Evolutionary conservation across 1,284 basidiomycete genomes (phyloP).

Genomic region (Porodaedalea pini): DNA sequence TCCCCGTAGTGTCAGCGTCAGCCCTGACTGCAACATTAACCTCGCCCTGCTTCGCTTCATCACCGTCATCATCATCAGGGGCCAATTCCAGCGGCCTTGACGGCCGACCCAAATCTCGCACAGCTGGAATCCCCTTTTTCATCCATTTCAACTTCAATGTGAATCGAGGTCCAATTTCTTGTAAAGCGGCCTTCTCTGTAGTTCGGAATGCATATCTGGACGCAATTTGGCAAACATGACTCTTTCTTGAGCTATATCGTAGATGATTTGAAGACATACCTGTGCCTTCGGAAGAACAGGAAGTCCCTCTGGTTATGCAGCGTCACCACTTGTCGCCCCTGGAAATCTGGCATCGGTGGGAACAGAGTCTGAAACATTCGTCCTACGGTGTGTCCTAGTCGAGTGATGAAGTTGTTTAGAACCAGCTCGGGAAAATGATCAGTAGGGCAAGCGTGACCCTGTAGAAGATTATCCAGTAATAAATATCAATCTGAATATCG

Average conservation of each 20-base stretch:
- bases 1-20: neutral
- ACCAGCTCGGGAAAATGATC: conserved; percentile 95
- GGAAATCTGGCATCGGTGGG: conserved; percentile 92
- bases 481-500: neutral
- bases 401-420: conserved; percentile 92
- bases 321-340: conserved; percentile 96
- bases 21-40: neutral
- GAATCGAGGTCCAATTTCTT: conserved; percentile 98
- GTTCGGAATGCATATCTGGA: conserved; percentile 88
- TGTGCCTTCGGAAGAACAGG: conserved; percentile 93
- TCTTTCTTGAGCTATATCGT: neutral
- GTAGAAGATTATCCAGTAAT: conserved; percentile 17
- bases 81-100: conserved; percentile 63
- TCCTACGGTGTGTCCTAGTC: conserved; percentile 90
- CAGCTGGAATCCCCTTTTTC: conserved; percentile 83
- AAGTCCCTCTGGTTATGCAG: conserved; percentile 98
- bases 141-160: conserved; percentile 92
- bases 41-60: conserved; percentile 27
- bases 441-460: conserved; percentile 92
- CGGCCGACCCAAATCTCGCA: conserved; percentile 60
- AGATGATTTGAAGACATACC: conserved; percentile 42
- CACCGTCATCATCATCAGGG: conserved; percentile 41
- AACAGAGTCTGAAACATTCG: conserved; percentile 94
- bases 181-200: conserved; percentile 86
- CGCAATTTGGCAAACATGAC: conserved; percentile 1